These are phyloP conservation scores for Astragalus membranaceus DNA, from an alignment of 306 rosid species.

Conservation along the genomic window DNA sequence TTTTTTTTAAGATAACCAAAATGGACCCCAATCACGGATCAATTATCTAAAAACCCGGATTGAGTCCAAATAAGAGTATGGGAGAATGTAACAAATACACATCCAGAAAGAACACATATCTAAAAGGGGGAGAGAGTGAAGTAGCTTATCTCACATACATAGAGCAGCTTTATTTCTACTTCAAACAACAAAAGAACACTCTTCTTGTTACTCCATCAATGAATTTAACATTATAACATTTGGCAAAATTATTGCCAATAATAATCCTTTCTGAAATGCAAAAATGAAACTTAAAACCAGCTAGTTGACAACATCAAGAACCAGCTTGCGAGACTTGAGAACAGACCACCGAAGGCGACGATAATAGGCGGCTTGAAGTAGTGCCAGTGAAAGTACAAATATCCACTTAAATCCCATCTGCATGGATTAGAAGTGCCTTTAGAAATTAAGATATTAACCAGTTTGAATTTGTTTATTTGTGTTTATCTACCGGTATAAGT, in stretches of 20 bases:
- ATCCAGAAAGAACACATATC: too few relatives aligned
- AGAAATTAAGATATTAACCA: background rate
- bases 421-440: background rate
- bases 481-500: too few relatives aligned
- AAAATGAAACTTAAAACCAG: constrained; percentile 22
- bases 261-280: constrained; percentile 31
- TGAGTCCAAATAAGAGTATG: background rate
- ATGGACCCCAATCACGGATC: constrained; percentile 4
- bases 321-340: constrained; percentile 95
- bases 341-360: constrained; percentile 91
- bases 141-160: constrained; percentile 17
- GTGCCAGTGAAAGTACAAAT: constrained; percentile 82
- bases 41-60: background rate
- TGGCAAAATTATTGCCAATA: constrained; percentile 56
- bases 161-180: constrained; percentile 53
- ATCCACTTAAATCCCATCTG: constrained; percentile 99
- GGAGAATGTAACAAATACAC: constrained; percentile 24
- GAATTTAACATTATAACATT: constrained; percentile 37
- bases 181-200: constrained; percentile 37
- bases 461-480: too few relatives aligned
- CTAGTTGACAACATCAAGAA: constrained; percentile 93
- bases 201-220: constrained; percentile 46
- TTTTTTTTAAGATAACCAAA: background rate
- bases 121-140: background rate
- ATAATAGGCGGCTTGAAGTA: constrained; percentile 90